phyloP scores from a whole-genome alignment of 345 rosid genomes.

The Gynandropsis gynandra region DNA sequence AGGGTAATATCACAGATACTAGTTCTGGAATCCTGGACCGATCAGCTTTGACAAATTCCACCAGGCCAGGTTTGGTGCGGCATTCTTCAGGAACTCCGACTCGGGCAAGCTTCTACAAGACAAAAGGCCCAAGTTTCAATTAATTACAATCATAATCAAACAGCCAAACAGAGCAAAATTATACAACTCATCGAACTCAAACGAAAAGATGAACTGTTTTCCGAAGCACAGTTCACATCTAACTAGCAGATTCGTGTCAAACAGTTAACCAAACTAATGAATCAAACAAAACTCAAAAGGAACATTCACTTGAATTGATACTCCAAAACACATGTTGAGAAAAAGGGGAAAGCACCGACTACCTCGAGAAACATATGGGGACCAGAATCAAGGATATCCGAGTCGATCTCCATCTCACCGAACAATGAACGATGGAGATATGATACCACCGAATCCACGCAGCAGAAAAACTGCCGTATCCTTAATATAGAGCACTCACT shows the following conservation, averaged over 20 bases:
- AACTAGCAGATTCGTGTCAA: background rate
- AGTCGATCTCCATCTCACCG: slow-evolving; percentile 51
- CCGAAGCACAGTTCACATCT: background rate
- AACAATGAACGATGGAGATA: slow-evolving; percentile 32
- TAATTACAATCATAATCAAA: background rate
- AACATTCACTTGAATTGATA: background rate
- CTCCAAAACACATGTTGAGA: background rate
- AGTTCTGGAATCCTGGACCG: slow-evolving; percentile 34
- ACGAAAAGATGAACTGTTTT: no score
- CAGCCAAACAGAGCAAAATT: background rate
- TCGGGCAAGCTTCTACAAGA: slow-evolving; percentile 58
- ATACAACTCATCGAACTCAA: background rate
- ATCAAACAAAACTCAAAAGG: no score
- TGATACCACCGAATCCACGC: slow-evolving; percentile 40
- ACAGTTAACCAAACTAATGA: background rate
- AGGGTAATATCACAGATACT: slow-evolving; percentile 55
- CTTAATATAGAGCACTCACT: slow-evolving; percentile 43
- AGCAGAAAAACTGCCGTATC: slow-evolving; percentile 44
- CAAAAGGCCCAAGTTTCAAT: background rate
- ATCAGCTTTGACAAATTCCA: slow-evolving; percentile 41
- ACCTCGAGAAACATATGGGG: slow-evolving; percentile 49
- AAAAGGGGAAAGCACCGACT: background rate
- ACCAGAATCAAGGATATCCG: slow-evolving; percentile 32
- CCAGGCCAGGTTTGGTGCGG: slow-evolving; percentile 40
- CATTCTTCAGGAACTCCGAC: slow-evolving; percentile 50